phyloP scores from a whole-genome alignment of 768 basidiomycete species.

The Mycena belliarum region DNA sequence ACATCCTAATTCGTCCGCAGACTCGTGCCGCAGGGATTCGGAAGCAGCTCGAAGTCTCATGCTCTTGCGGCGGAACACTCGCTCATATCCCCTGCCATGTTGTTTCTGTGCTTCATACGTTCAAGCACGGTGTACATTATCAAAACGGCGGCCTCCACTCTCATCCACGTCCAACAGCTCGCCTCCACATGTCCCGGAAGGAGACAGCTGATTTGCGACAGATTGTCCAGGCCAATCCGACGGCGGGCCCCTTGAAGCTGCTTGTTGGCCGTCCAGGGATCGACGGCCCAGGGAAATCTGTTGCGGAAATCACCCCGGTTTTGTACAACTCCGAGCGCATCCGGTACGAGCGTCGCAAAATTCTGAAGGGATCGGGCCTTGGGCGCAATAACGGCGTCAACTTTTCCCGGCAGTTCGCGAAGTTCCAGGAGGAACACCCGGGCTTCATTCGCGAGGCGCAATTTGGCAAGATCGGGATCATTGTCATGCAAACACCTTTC shows the following conservation, averaged over 20 bases:
- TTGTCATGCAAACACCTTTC: not conserved
- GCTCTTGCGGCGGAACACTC: not conserved
- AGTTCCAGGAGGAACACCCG: not conserved
- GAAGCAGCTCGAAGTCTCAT: not conserved
- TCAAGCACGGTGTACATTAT: not conserved
- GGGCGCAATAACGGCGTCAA: not conserved
- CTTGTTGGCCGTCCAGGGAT: not conserved
- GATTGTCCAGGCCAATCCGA: not conserved
- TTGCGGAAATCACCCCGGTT: not conserved
- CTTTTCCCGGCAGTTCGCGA: not conserved
- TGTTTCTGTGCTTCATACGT: not conserved
- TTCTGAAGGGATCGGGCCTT: not conserved
- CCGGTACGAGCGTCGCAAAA: not conserved
- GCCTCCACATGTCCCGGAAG: not conserved
- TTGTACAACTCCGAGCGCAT: not conserved
- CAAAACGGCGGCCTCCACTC: not conserved
- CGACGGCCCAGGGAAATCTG: not conserved
- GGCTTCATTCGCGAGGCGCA: not conserved
- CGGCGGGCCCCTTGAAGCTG: not conserved
- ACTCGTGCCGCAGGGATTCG: not conserved
- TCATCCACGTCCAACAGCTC: not conserved
- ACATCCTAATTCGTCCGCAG: not conserved
- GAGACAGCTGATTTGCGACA: not conserved
- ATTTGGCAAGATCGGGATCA: not conserved
- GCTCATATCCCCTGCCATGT: not conserved